Base-by-base conservation (phyloP, 345 rosid genomes). In the Camelina hispida region DNA sequence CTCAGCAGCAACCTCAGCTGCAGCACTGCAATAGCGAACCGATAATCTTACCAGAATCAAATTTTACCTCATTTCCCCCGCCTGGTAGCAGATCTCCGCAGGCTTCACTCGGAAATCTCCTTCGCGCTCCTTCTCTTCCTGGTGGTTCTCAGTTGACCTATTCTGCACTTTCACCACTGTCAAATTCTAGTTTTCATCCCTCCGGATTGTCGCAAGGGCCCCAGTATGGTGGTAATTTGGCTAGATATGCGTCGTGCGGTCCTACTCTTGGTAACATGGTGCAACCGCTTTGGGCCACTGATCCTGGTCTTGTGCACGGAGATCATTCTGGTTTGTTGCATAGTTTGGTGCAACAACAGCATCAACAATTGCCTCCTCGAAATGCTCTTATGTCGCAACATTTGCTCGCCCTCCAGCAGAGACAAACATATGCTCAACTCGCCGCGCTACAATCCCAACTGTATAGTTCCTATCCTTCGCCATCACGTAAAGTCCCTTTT, bases 51-150 rank as follows among this genome's bases (percentile, higher is more conserved):
- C 90, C 91, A 3, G 87, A 91, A 80, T 87, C 99, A 37, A 75
- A 76, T 72, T 93, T 81, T 76, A 96, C 90, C 7, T 96, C 98
- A 15, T 93, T 87, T 71, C 98, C 96, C 44, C 98, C 96, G 34
- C 89, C 98, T 30, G 92, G 96, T 61, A 87, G 85, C 70, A 80
- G 82, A 83, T 72, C 85, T 51, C 89, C 71, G 76, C 94, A 84
- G 66, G 84, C 87, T 74, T 84, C 89, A 51, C 87, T 87, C 0
- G 77, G 74, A 65, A 83, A 78, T 69, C 86, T 83, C 47, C 85
- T 81, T 65, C 78, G 79, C 13, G 48, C 87, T 75, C 82, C 83
- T 51, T 80, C 84, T 74, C 83, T 79, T 66, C 75, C 84, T 48
- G 80, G 82, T 78, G 96, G 87, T 54, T 59, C 81, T 16, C 96